Evolutionary conservation across 257 asterid genomes (phyloP).

Genomic region (Solanum chaucha): DNA sequence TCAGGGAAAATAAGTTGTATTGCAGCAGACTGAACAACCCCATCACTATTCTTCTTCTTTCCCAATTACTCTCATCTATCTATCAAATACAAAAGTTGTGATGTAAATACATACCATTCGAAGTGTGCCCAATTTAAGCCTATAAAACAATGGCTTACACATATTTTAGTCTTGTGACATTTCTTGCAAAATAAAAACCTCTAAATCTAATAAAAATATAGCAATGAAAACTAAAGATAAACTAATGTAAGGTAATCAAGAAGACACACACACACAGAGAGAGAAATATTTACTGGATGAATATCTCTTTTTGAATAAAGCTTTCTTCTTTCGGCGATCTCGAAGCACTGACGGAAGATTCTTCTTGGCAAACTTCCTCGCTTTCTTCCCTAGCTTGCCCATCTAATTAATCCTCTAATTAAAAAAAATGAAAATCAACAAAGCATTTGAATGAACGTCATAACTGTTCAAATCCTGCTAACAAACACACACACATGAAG

Average conservation of each 20-base stretch:
- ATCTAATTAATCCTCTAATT: slow-evolving; percentile 7
- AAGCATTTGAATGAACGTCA: not conserved
- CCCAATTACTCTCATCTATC: not conserved
- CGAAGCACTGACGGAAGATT: slow-evolving; percentile 73
- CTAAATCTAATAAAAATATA: not conserved
- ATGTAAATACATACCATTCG: not conserved
- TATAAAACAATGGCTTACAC: not conserved
- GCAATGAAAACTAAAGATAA: not conserved
- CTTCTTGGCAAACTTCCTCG: slow-evolving; percentile 92
- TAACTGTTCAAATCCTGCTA: not conserved
- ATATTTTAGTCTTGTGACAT: not conserved
- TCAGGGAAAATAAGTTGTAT: not conserved
- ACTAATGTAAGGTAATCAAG: not conserved
- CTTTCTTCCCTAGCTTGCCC: slow-evolving; percentile 94
- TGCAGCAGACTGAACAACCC: not conserved
- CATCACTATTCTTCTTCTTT: not conserved
- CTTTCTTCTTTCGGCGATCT: slow-evolving; percentile 60
- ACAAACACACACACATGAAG: not conserved
- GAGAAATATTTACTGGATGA: slow-evolving; percentile 24
- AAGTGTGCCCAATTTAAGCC: not conserved
- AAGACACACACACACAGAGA: not conserved
- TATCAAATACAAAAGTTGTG: not conserved
- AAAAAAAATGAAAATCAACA: not conserved
- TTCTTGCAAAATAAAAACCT: not conserved
- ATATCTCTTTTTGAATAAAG: slow-evolving; percentile 53